Evolutionary conservation across 2,329 filamentous ascomycete genomes (phyloP).

Genomic region (Ascochyta fabae): DNA sequence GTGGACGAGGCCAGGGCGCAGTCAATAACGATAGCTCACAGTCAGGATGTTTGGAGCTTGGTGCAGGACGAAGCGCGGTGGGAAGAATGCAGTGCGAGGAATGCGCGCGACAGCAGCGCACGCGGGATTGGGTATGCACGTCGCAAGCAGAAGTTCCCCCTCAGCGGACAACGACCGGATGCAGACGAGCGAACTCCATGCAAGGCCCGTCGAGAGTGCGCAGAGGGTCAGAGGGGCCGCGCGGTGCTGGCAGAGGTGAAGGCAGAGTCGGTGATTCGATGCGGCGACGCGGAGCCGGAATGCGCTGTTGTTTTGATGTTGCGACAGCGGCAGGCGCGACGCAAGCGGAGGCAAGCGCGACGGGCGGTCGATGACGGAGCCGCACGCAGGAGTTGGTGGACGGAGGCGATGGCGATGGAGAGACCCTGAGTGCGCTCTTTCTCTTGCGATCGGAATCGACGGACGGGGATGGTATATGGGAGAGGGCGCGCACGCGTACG

Average conservation of each 20-base stretch:
- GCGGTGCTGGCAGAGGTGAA: conserved; percentile 18
- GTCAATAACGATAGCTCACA: conserved; percentile 39
- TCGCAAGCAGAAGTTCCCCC: conserved; percentile 34
- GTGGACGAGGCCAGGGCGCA: conserved; percentile 30
- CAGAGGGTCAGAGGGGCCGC: conserved; percentile 19
- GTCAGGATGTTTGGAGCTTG: conserved; percentile 18
- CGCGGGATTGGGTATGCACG: conserved; percentile 25
- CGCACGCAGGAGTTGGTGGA: conserved; percentile 17
- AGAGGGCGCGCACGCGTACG: conserved; percentile 33
- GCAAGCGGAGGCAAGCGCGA: conserved; percentile 16
- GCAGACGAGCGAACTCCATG: conserved; percentile 38
- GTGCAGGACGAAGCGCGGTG: conserved; percentile 21
- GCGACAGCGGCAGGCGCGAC: conserved; percentile 28
- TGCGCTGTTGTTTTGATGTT: conserved; percentile 29
- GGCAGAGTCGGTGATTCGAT: conserved; percentile 29
- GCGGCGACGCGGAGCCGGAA: conserved; percentile 23
- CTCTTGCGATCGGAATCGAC: conserved; percentile 31
- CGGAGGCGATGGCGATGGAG: conserved; percentile 10
- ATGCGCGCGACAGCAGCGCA: conserved; percentile 29
- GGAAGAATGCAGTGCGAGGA: conserved; percentile 39
- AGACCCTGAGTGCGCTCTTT: conserved; percentile 34
- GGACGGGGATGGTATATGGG: conserved; percentile 35
- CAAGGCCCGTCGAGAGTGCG: conserved; percentile 36
- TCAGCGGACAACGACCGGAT: conserved; percentile 43
- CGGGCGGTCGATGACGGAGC: conserved; percentile 24